Conservation (phyloP, 2,329 filamentous ascomycete genomes). For the Verticillium nonalfalfae region DNA sequence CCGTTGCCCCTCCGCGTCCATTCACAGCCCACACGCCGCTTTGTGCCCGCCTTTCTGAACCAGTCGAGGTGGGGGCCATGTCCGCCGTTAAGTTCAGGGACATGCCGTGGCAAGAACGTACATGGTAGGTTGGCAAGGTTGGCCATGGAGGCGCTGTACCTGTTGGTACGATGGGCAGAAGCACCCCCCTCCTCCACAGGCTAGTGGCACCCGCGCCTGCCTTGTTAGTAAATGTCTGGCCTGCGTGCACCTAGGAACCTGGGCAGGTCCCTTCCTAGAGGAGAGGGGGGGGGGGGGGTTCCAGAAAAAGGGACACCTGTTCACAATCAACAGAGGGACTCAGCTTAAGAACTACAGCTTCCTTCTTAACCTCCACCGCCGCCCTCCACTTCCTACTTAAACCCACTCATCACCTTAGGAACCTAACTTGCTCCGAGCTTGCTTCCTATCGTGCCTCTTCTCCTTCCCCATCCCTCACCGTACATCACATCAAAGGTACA, state of each 20-base stretch:
- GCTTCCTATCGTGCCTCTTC: background rate
- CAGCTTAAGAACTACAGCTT: background rate
- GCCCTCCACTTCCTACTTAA: background rate
- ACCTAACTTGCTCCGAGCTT: background rate
- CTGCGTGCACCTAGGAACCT: background rate
- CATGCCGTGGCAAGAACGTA: background rate
- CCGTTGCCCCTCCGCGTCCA: background rate
- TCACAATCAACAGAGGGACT: background rate
- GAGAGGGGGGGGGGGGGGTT: background rate
- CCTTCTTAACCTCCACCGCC: background rate
- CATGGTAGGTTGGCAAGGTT: too few relatives aligned
- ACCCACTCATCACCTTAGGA: background rate
- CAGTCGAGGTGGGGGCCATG: background rate
- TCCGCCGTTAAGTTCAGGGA: background rate
- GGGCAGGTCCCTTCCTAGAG: background rate
- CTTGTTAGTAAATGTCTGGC: background rate
- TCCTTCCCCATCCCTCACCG: background rate
- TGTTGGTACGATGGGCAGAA: background rate
- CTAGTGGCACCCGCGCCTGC: background rate
- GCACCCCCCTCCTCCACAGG: background rate
- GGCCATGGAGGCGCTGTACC: too few relatives aligned
- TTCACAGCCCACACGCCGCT: background rate
- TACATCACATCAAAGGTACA: background rate
- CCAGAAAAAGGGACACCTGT: background rate
- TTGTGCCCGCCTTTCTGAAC: background rate